Evolutionary conservation across 345 rosid genomes (phyloP), one percentile per base, ranked within the genome.

Genomic region (Raphanus raphanistrum): DNA sequence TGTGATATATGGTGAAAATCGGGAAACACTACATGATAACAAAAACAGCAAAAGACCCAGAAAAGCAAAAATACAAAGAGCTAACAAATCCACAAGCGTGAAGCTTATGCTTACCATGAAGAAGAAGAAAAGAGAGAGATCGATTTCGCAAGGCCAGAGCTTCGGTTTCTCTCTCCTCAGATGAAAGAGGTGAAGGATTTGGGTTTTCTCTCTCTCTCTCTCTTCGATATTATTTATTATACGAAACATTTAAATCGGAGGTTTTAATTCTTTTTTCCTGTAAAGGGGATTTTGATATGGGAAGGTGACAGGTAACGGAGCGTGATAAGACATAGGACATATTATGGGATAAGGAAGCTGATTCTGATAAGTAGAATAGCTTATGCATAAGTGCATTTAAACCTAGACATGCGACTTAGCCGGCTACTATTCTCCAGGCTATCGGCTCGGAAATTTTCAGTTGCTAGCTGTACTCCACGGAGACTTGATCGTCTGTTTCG

Each of bases 381-480:
- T 73, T 81, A 80, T 87, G 3, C 1, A 84, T 81, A 81, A 73
- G 87, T 67, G 0, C 83, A 67, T 73, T 36, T 26, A 0, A 0
- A 0, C 16, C 12, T 25, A 11, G 70, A 61, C 86, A 81, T 66
- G 84, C 88, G 79, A 71, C 84, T 80, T 72, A 88, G 88, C 97
- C 96, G 94, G 88, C 93, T 89, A 60, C 79, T 8, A 73, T 88
- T 85, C 84, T 87, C 86, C 70, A 86, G 83, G 78, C 82, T 76
- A 77, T 88, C 96, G 92, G 92, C 94, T 86, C 88, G 88, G 90
- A 90, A 85, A n/a, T 87, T 87, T 74, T 79, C 28, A 84, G 87
- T 87, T 83, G 84, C 85, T 90, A 89, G 85, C 90, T 85, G 83
- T 83, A 17, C 48, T 11, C 55, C 64, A 36, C 29, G 31, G 66